Evolutionary conservation across 2,329 filamentous ascomycete genomes (phyloP).

Genomic region (Aspergillus melleus): DNA sequence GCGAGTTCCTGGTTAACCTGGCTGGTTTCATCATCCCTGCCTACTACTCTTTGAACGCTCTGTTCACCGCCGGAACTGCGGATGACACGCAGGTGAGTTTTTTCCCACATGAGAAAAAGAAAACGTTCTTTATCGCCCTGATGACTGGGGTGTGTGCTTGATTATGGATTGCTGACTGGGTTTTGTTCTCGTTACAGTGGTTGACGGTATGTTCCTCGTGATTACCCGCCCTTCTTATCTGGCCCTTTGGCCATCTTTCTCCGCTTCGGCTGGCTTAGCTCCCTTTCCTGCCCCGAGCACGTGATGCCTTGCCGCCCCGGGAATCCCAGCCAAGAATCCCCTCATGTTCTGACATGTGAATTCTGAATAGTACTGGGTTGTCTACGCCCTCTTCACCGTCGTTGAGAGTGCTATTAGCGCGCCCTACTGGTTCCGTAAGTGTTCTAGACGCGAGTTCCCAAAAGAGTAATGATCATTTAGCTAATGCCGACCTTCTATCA

Average conservation of each 20-base stretch:
- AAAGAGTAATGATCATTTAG: not conserved
- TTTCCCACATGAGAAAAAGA: not conserved
- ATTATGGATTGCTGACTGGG: constrained; percentile 11
- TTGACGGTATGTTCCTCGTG: constrained; percentile 52
- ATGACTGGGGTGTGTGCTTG: not conserved
- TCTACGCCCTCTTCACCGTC: constrained; percentile 65
- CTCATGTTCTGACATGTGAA: constrained; percentile 20
- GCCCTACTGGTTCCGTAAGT: constrained; percentile 67
- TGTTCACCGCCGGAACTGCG: constrained; percentile 60
- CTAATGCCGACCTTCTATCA: constrained; percentile 29
- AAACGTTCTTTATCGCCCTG: not conserved
- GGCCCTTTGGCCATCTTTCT: constrained; percentile 1
- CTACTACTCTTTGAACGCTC: constrained; percentile 65
- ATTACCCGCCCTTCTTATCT: constrained; percentile 3
- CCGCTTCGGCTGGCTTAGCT: constrained; percentile 6
- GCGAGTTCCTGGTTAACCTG: constrained; percentile 67
- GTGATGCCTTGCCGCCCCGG: constrained; percentile 22
- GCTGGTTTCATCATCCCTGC: constrained; percentile 65
- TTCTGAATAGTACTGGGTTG: constrained; percentile 62
- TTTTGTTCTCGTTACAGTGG: constrained; percentile 49
- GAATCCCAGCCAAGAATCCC: not conserved
- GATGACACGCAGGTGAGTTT: constrained; percentile 64
- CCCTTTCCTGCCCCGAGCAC: constrained; percentile 14
- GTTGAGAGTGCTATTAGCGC: constrained; percentile 66
- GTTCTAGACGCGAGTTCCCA: not conserved